Conservation (phyloP, 441 rosid genomes). For the Sinapis alba region DNA sequence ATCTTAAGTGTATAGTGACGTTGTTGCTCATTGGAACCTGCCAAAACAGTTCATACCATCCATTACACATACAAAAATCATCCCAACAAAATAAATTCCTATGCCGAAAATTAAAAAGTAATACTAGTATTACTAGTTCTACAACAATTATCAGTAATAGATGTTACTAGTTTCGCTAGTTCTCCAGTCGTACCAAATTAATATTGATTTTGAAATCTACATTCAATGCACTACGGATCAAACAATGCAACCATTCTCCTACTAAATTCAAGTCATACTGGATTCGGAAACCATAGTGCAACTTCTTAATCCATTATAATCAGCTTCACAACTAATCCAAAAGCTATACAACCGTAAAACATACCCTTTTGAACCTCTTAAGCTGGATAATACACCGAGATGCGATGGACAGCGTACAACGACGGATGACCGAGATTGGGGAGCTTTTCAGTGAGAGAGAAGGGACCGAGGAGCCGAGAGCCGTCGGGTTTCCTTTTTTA, state of each 20-base stretch:
- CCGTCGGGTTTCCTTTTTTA: too few species aligned
- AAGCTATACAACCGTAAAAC: not conserved
- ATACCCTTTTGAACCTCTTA: not conserved
- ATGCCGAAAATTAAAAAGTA: not conserved
- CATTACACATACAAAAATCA: not conserved
- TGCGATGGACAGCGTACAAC: not conserved
- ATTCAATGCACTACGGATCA: not conserved
- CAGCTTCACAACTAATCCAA: not conserved
- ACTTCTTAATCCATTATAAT: not conserved
- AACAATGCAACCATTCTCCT: not conserved
- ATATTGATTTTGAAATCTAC: not conserved
- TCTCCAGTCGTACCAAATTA: not conserved
- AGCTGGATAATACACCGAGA: not conserved
- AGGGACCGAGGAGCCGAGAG: too few species aligned
- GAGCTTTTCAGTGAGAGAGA: too few species aligned
- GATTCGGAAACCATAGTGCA: not conserved
- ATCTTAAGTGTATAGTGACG: not conserved
- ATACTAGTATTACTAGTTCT: not conserved
- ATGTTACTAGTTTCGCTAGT: not conserved
- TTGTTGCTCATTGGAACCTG: not conserved
- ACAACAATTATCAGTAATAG: not conserved
- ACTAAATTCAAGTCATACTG: not conserved
- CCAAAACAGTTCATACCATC: not conserved
- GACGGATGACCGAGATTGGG: too few species aligned
- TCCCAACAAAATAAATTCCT: not conserved